Conservation (phyloP, 352 stramenopile genomes). For the Thraustochytrium striatum region DNA sequence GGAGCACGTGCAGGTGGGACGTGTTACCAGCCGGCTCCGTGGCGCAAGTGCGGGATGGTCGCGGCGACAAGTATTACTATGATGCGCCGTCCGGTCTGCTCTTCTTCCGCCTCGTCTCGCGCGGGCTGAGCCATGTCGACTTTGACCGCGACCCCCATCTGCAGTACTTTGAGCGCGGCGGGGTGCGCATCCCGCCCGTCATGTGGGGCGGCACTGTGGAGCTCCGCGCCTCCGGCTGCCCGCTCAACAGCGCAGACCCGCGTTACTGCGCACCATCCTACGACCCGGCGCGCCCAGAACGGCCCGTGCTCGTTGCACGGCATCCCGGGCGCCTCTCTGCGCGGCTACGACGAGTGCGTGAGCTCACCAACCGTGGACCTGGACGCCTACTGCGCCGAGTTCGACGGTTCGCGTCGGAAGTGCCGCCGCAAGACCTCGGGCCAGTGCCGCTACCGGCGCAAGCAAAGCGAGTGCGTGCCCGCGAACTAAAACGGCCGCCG, state of each 20-base stretch:
- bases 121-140: background rate
- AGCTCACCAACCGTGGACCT: too few relatives aligned
- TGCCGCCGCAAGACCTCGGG: too few relatives aligned
- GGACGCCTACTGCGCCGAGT: too few relatives aligned
- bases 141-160: background rate
- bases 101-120: background rate
- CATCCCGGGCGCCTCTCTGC: too few relatives aligned
- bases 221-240: background rate
- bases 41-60: background rate
- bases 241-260: background rate
- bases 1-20: background rate
- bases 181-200: background rate
- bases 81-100: background rate
- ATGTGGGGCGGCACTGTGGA: slow-evolving; percentile 9
- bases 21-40: slow-evolving; percentile 2
- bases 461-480: too few relatives aligned
- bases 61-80: slow-evolving; percentile 22
- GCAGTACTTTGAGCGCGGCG: background rate
- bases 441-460: too few relatives aligned
- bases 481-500: too few relatives aligned
- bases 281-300: too few relatives aligned
- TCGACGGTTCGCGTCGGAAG: too few relatives aligned
- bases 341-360: too few relatives aligned
- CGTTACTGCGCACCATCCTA: background rate
- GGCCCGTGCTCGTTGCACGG: too few relatives aligned